Evolutionary conservation across 169 alveolate genomes (phyloP).

Genomic region (Ichthyophthirius multifiliis): DNA sequence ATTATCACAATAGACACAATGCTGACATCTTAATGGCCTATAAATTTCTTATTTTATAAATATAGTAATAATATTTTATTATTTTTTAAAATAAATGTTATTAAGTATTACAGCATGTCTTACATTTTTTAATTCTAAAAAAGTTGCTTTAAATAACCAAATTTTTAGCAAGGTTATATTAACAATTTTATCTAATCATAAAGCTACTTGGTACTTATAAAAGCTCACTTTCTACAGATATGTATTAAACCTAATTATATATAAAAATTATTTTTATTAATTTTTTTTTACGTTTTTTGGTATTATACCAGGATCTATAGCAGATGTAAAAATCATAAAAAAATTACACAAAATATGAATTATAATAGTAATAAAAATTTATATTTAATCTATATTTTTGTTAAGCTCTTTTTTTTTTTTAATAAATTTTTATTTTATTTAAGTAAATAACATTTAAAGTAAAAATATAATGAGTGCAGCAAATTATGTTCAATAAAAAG

Average conservation of each 20-base stretch:
- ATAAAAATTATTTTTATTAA: neutral
- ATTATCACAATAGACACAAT: conserved; percentile 89
- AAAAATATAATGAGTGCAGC: neutral
- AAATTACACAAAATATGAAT: neutral
- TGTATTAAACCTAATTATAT: neutral
- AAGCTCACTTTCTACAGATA: neutral
- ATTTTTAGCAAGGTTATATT: neutral
- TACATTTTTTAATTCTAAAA: conserved; percentile 25
- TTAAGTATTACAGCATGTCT: conserved; percentile 14
- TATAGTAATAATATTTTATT: neutral
- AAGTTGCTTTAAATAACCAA: neutral
- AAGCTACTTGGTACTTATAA: conserved; percentile 13
- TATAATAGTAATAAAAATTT: neutral
- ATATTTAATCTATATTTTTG: neutral
- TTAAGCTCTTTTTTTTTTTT: neutral
- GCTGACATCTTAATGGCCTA: conserved; percentile 86
- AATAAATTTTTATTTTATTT: neutral
- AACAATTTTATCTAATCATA: neutral
- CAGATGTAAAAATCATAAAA: neutral
- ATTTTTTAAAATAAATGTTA: neutral
- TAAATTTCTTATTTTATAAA: conserved; percentile 40
- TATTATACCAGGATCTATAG: conserved; percentile 43
- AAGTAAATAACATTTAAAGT: neutral
- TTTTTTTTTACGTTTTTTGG: conserved; percentile 24
- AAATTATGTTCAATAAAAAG: neutral